A percentile compares a stretch with the other conserved stretches of the same genome.
Conservation (phyloP, 352 stramenopile genomes). For the Globisporangium okanoganense region DNA sequence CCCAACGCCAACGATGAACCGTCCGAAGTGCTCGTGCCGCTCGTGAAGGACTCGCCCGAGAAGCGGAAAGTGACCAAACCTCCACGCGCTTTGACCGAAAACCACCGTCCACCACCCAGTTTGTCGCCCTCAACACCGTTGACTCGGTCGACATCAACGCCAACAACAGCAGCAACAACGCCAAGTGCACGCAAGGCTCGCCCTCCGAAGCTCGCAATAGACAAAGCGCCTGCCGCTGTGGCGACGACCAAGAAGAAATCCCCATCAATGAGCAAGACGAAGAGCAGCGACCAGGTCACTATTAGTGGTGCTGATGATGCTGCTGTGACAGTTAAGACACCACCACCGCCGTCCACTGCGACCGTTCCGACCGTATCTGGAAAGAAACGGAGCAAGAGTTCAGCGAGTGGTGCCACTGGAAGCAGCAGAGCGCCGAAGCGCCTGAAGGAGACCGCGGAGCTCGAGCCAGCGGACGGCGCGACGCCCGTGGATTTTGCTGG, state of each 20-base stretch:
- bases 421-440: constrained; percentile 5
- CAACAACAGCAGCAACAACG: background rate
- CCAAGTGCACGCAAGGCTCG: background rate
- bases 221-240: background rate
- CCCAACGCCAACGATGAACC: background rate
- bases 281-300: background rate
- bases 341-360: background rate
- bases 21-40: background rate
- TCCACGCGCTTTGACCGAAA: background rate
- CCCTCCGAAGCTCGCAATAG: constrained; percentile 1
- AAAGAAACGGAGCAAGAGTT: constrained; percentile 15
- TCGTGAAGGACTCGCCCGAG: background rate
- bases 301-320: background rate
- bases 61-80: background rate
- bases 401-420: background rate
- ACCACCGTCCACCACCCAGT: background rate
- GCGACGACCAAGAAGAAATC: constrained; percentile 1
- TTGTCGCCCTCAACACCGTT: background rate
- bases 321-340: background rate
- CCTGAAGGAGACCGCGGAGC: constrained; percentile 10
- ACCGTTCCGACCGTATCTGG: background rate
- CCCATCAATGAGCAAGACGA: background rate
- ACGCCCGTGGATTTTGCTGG: constrained; percentile 11
- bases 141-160: background rate
- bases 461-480: constrained; percentile 1